Conservation (phyloP, 2,329 filamentous ascomycete genomes). For the Didymellaceae sp. region DNA sequence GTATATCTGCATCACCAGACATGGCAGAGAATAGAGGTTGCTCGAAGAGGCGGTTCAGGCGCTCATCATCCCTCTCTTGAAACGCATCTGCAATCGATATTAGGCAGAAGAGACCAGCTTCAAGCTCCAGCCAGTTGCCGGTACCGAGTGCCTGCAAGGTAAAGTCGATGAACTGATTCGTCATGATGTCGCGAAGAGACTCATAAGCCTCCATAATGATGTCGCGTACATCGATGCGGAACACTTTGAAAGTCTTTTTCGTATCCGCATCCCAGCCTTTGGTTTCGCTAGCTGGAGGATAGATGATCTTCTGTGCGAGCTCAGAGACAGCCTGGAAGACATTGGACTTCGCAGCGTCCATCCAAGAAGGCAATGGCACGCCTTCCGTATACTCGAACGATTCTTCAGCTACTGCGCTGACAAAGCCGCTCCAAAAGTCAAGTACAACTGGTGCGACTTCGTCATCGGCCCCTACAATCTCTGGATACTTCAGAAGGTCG, state of each 20-base stretch:
- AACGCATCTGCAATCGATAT: constrained; percentile 72
- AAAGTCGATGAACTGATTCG: constrained; percentile 56
- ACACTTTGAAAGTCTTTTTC: constrained; percentile 71
- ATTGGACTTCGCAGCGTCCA: constrained; percentile 63
- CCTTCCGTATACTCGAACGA: constrained; percentile 40
- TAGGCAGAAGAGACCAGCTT: constrained; percentile 66
- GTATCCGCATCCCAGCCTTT: constrained; percentile 74
- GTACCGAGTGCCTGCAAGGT: constrained; percentile 50
- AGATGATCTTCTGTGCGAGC: constrained; percentile 73
- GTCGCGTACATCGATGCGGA: constrained; percentile 80
- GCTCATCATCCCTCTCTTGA: constrained; percentile 64
- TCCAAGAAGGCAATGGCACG: constrained; percentile 59
- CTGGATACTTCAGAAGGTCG: constrained; percentile 69
- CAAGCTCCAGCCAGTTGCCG: constrained; percentile 57
- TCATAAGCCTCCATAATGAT: constrained; percentile 75
- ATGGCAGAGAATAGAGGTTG: constrained; percentile 64
- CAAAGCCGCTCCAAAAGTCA: constrained; percentile 82
- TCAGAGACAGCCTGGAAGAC: constrained; percentile 70
- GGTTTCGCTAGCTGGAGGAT: constrained; percentile 65
- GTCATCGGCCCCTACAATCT: constrained; percentile 74
- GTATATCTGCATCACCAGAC: constrained; percentile 57
- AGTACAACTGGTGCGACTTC: constrained; percentile 75
- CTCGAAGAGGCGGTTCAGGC: constrained; percentile 67
- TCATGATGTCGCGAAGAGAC: constrained; percentile 54
- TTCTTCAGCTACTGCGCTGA: constrained; percentile 71